Base-by-base conservation (phyloP, 139 green algal species). In the Ettlia oleoabundans region DNA sequence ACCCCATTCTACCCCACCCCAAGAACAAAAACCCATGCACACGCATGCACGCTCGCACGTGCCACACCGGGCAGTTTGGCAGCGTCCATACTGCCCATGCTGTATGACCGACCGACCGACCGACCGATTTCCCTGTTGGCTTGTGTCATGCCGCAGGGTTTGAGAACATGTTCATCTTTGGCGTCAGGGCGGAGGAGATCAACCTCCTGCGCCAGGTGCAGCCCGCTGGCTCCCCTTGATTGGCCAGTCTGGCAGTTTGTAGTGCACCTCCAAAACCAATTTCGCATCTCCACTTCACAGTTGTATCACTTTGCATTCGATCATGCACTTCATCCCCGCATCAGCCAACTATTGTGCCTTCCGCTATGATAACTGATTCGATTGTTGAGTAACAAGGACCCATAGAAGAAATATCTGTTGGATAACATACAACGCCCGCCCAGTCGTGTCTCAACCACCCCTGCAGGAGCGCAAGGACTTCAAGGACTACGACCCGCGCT, bases 151-250 rank as follows among this genome's bases (percentile, higher is more conserved):
- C 47, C 21, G 32, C 78, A 83, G 78, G 78, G 35, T 83, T 92
- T 78, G 94, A 97, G 64, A 96, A 97, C 89, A 88, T 97, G 80
- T 97, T 97, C 87, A 86, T 96, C 15, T 97, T 97, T 76, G 94
- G 94, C 65, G 86, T 90, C n/a, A 77, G 82, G 35, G 89, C 88
- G 10, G 76, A 93, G 40, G 93, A 96, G 55, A 84, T 96, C n/a
- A 65, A 67, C 40, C 65, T 79, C 28, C 86, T 90, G 66, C 91
- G 96, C 73, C 90, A 94, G 91, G 73, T 80, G 73, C 32, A 47
- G 28, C 6, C 8, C 26, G 67, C 67, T 21, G 64, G 4, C 32
- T 43, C 13, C 64, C 64, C 7, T 58, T n/a, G 55, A 15, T 65
- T 15, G 18, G 9, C 55, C 47, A n/a, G n/a, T n/a, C n/a, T n/a